A percentile compares a stretch with the other conserved stretches of the same genome.
Evolutionary conservation across 495 filamentous ascomycete species (phyloP).

Genomic region (Penicillium ucsense): DNA sequence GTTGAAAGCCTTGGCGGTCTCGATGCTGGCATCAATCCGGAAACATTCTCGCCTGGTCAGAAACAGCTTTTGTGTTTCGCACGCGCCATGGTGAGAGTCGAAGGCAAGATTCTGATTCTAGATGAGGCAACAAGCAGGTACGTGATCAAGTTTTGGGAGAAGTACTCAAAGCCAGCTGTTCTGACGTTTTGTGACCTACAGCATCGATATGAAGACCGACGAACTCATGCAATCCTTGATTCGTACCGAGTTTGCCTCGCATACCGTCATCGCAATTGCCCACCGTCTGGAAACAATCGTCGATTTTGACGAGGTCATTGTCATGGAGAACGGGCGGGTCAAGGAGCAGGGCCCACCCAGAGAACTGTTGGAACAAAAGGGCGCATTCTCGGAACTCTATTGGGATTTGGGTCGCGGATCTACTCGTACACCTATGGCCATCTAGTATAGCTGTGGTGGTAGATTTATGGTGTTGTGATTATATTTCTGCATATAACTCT

Average conservation of each 20-base stretch:
- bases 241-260: slow-evolving; percentile 21
- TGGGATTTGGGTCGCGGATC: not conserved
- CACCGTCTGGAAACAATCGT: slow-evolving; percentile 17
- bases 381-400: not conserved
- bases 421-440: not conserved
- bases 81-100: slow-evolving; percentile 4
- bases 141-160: not conserved
- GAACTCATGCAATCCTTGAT: slow-evolving; percentile 14
- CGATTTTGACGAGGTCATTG: not conserved
- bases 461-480: not conserved
- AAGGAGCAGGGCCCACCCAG: not conserved
- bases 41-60: slow-evolving; percentile 13
- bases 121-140: slow-evolving; percentile 24
- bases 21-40: slow-evolving; percentile 4
- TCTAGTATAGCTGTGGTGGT: not conserved
- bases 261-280: slow-evolving; percentile 36
- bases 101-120: slow-evolving; percentile 10
- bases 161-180: not conserved
- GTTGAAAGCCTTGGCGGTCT: slow-evolving; percentile 12
- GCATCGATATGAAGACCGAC: slow-evolving; percentile 17
- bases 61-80: slow-evolving; percentile 15
- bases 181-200: not conserved
- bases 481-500: not conserved
- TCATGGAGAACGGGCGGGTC: not conserved
- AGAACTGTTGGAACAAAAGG: not conserved